Evolutionary conservation across 1,284 basidiomycete species (phyloP).

Genomic region (Pseudozyma pruni): DNA sequence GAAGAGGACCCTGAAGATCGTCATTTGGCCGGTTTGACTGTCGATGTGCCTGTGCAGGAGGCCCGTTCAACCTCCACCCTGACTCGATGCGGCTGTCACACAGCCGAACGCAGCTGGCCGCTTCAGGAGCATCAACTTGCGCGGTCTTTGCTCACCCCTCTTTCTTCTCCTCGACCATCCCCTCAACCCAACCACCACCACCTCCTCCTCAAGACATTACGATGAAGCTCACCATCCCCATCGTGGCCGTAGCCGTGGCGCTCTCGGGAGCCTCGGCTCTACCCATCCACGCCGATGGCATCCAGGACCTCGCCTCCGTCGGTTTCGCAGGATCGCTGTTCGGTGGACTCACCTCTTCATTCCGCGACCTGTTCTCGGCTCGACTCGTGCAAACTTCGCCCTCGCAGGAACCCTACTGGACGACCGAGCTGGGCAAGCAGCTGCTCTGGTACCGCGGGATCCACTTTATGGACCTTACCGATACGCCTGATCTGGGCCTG

Average conservation of each 20-base stretch:
- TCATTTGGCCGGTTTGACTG: constrained; percentile 12
- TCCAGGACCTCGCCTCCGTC: constrained; percentile 15
- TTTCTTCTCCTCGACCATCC: neutral
- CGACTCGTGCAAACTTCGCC: constrained; percentile 42
- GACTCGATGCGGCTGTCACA: constrained; percentile 17
- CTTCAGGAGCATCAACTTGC: neutral
- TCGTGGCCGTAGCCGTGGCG: constrained; percentile 16
- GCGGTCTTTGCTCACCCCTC: neutral
- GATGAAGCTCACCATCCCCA: constrained; percentile 40
- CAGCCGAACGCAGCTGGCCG: constrained; percentile 1
- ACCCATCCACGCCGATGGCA: constrained; percentile 8
- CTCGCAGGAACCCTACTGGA: constrained; percentile 52
- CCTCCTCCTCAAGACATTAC: neutral
- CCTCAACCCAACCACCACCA: constrained; percentile 6
- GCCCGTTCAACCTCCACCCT: constrained; percentile 34
- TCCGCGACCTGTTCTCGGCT: constrained; percentile 21
- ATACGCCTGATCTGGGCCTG: constrained; percentile 25
- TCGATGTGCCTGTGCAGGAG: neutral
- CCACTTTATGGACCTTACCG: constrained; percentile 63
- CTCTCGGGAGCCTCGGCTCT: constrained; percentile 17
- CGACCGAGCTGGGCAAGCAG: constrained; percentile 57
- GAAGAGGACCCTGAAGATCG: constrained; percentile 11
- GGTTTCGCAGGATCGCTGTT: constrained; percentile 28
- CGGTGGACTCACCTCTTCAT: constrained; percentile 9
- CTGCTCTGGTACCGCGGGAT: constrained; percentile 43